A percentile compares a stretch with the other conserved stretches of the same genome.
These are phyloP conservation scores for Colletotrichum gigasporum DNA, from an alignment of 2,329 filamentous ascomycete species.

Conservation along the genomic window DNA sequence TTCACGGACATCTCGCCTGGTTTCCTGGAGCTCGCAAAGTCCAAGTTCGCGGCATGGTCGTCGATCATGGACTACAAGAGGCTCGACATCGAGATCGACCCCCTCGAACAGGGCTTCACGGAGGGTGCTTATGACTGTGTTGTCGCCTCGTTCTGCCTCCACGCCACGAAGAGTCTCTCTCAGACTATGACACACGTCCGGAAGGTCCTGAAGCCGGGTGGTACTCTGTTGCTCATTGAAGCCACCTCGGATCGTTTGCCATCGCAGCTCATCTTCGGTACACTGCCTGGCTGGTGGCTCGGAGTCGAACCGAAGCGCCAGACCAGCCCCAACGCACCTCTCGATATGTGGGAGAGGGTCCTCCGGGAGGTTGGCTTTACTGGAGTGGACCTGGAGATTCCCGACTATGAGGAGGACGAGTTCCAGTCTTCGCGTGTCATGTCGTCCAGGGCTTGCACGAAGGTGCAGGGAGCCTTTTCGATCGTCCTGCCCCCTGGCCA, in stretches of 20 bases:
- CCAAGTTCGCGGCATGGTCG: too few species aligned
- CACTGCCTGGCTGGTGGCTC: background rate
- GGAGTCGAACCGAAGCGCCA: background rate
- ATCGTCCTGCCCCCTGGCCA: too few species aligned
- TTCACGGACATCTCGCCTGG: too few species aligned
- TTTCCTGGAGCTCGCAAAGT: too few species aligned
- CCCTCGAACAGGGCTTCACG: constrained; percentile 39
- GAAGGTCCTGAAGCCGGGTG: constrained; percentile 42
- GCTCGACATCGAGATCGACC: constrained; percentile 43
- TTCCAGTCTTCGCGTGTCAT: background rate
- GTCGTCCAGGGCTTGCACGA: too few species aligned
- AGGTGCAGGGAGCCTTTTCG: too few species aligned
- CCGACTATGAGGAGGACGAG: background rate
- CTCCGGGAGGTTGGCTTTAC: background rate
- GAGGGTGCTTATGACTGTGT: constrained; percentile 38
- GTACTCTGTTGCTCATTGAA: constrained; percentile 35
- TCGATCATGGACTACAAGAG: constrained; percentile 33
- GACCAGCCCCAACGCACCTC: background rate
- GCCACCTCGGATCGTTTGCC: background rate
- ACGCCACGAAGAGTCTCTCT: constrained; percentile 37
- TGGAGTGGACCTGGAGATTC: background rate
- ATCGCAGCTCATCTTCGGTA: background rate
- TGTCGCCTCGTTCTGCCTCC: constrained; percentile 39
- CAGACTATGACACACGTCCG: constrained; percentile 35
- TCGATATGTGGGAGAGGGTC: too few species aligned